Evolutionary conservation across 1,139 yeast species (phyloP).

Genomic region (Debaryomycetaceae sp.): DNA sequence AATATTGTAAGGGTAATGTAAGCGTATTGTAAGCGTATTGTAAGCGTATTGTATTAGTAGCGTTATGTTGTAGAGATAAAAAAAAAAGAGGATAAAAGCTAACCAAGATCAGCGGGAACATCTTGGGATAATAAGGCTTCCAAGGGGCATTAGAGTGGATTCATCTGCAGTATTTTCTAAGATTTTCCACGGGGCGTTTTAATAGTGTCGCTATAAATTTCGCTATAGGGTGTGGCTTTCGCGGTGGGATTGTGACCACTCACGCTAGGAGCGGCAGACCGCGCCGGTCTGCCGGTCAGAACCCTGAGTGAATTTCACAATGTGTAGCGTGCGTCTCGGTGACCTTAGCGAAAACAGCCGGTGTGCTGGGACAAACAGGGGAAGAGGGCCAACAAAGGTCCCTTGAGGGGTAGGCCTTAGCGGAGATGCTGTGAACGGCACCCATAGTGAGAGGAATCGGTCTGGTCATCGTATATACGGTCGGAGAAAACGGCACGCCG

Average conservation of each 20-base stretch:
- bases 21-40: too few relatives aligned
- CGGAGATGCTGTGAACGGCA: background rate
- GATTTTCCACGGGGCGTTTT: background rate
- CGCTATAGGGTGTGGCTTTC: background rate
- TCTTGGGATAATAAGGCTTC: background rate
- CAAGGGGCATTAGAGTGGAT: background rate
- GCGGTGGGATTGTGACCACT: background rate
- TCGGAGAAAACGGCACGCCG: too few relatives aligned
- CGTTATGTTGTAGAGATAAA: too few relatives aligned
- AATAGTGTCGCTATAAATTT: too few relatives aligned
- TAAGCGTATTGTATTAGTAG: too few relatives aligned
- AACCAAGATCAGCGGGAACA: too few relatives aligned
- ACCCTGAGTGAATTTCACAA: background rate
- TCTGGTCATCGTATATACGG: too few relatives aligned
- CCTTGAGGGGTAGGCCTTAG: background rate
- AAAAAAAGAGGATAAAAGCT: too few relatives aligned
- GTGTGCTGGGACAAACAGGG: background rate
- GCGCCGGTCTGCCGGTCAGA: background rate
- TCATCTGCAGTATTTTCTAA: background rate
- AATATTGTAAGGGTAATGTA: too few relatives aligned
- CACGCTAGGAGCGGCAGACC: background rate
- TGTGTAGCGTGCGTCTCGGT: background rate
- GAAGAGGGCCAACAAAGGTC: background rate
- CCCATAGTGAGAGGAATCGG: too few relatives aligned
- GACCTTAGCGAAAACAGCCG: background rate